These are phyloP conservation scores for Bipolaris sorokiniana DNA, from an alignment of 2,329 filamentous ascomycete species.

Conservation along the genomic window DNA sequence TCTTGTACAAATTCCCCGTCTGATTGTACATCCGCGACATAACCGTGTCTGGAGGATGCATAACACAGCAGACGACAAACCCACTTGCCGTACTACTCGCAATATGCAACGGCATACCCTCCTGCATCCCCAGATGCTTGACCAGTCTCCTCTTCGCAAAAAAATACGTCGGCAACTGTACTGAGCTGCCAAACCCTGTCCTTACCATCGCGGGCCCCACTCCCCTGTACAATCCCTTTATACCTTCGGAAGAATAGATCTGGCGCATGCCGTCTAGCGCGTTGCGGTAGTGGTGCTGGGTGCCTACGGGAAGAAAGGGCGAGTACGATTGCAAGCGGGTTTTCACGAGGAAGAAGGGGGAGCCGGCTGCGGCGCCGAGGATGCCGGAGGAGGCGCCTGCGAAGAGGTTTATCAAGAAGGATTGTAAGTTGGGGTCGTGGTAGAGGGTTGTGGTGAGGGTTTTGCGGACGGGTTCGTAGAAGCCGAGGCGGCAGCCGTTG, in stretches of 20 bases:
- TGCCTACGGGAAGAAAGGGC: slow-evolving; percentile 89
- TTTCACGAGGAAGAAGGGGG: slow-evolving; percentile 97
- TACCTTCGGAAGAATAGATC: slow-evolving; percentile 79
- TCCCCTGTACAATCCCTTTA: slow-evolving; percentile 84
- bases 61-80: slow-evolving; percentile 95
- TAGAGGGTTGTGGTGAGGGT: slow-evolving; percentile 72
- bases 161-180: slow-evolving; percentile 97
- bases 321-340: slow-evolving; percentile 94
- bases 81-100: slow-evolving; percentile 87
- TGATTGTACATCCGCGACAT: slow-evolving; percentile 99
- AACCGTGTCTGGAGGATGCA: slow-evolving; percentile 98
- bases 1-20: slow-evolving; percentile 93
- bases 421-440: slow-evolving; percentile 76
- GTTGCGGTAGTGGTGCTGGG: slow-evolving; percentile 92
- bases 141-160: slow-evolving; percentile 89
- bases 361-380: slow-evolving; percentile 88
- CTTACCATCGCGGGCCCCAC: slow-evolving; percentile 93
- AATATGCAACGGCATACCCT: slow-evolving; percentile 87
- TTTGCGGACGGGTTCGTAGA: slow-evolving; percentile 93
- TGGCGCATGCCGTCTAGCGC: slow-evolving; percentile 80
- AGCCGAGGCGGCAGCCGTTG: slow-evolving; percentile 94
- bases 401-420: slow-evolving; percentile 89
- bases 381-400: slow-evolving; percentile 88
- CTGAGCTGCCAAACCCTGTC: slow-evolving; percentile 93
- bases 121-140: slow-evolving; percentile 84